Evolutionary conservation across 1,284 basidiomycete genomes (phyloP).

Genomic region (Irpex sp.): DNA sequence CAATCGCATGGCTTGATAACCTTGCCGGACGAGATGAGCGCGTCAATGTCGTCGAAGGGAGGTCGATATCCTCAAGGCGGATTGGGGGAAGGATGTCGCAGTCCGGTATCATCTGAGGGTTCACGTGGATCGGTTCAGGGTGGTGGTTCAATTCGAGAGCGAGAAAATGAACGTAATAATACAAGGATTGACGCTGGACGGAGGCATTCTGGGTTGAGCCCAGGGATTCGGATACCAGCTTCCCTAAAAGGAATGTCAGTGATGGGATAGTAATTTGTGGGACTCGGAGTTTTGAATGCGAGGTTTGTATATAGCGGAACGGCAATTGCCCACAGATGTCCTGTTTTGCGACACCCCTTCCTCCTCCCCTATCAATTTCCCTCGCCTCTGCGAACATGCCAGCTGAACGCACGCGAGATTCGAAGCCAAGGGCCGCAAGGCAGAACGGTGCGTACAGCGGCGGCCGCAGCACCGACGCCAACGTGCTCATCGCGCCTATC

Average conservation of each 20-base stretch:
- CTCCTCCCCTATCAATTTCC: conserved; percentile 26
- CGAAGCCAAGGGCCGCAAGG: conserved; percentile 39
- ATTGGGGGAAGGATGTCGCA: background rate
- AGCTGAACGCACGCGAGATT: conserved; percentile 45
- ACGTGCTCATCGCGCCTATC: conserved; percentile 2
- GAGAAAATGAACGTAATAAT: conserved; percentile 3
- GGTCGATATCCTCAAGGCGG: background rate
- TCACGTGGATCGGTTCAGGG: background rate
- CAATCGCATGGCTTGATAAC: background rate
- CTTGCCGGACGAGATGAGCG: background rate
- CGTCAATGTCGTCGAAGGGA: background rate
- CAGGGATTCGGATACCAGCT: background rate
- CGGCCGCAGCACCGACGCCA: background rate
- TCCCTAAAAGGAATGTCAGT: background rate
- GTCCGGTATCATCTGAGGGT: background rate
- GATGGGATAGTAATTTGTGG: background rate
- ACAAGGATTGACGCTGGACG: background rate
- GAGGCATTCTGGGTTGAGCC: background rate
- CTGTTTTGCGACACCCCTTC: conserved; percentile 18
- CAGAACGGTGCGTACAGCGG: conserved; percentile 31
- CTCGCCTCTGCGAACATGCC: conserved; percentile 41
- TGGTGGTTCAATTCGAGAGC: background rate
- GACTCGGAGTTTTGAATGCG: background rate
- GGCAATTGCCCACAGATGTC: conserved; percentile 13
- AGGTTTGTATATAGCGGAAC: conserved; percentile 16